Evolutionary conservation across 148 eudicot species (phyloP).

Genomic region (Vaccinium macrocarpon): DNA sequence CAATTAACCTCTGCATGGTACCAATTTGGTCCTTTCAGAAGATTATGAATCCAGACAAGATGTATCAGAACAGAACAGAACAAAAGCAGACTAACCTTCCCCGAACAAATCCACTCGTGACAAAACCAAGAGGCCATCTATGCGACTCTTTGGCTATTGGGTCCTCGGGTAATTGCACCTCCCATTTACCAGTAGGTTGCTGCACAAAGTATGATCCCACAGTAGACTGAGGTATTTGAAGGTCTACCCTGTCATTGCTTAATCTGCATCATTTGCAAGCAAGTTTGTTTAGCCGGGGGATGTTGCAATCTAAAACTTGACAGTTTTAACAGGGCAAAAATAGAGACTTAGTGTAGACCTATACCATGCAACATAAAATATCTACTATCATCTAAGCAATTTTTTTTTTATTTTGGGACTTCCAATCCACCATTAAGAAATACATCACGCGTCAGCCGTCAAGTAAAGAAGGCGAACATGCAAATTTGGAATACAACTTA

Average conservation of each 20-base stretch:
- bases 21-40: neutral
- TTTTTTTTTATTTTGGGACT: neutral
- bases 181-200: conserved; percentile 65
- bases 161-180: conserved; percentile 60
- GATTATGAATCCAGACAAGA: conserved; percentile 1
- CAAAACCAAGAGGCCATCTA: conserved; percentile 82
- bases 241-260: conserved; percentile 33
- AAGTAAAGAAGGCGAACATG: neutral
- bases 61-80: neutral
- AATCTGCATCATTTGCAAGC: conserved; percentile 45
- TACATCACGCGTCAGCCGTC: too few species aligned
- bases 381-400: neutral
- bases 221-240: conserved; percentile 61
- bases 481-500: neutral
- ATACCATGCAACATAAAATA: neutral
- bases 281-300: conserved; percentile 1
- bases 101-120: conserved; percentile 83
- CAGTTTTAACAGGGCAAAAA: neutral
- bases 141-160: conserved; percentile 44
- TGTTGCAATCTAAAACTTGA: neutral
- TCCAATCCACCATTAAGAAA: neutral
- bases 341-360: neutral
- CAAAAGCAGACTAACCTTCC: conserved; percentile 54
- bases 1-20: neutral
- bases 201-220: conserved; percentile 51